Evolutionary conservation across 1,284 basidiomycete species (phyloP), one percentile per base, ranked within the genome.

Genomic region (Boletus smithii): DNA sequence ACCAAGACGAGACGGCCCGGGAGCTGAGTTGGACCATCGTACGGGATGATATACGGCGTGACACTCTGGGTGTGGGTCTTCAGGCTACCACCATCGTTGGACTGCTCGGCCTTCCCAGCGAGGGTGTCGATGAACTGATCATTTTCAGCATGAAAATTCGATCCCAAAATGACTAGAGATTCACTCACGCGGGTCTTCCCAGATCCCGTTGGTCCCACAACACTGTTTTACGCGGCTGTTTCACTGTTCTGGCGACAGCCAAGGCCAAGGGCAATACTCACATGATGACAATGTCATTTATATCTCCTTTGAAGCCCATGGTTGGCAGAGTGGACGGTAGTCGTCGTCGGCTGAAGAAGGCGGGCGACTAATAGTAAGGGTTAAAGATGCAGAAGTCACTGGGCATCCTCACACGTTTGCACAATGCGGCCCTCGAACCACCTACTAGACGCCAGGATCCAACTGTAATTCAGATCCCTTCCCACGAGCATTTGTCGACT

Each of bases 151-250:
- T 18, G 22, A 46, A 14, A 40, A 10, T 30, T 26, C 10, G n/a
- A 24, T n/a, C n/a, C n/a, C 3, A 20, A 13, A 4, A 23, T 7
- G 4, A 7, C 22, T 4, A 7, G 22, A 4, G 4, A 7, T 7
- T 7, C 4, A 38, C 56, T 43, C 14, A 59, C 57, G 22, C 58
- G 50, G 16, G 17, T 53, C 42, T 59, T 59, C 3, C 57, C 57
- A 2, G 57, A 42, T 27, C 57, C 57, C 0, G 54, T 55, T 8
- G 42, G 58, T 0, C 58, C 57, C 56, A 60, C n/a, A n/a, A n/a
- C n/a, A n/a, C n/a, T n/a, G n/a, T n/a, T 32, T 31, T 31, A 31
- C n/a, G n/a, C n/a, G 8, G n/a, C 6, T 16, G n/a, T 1, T 7
- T 31, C n/a, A 31, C 8, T 5, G 11, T 16, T 4, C n/a, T 29